These are phyloP conservation scores for Annulohypoxylon stygium DNA, from an alignment of 495 filamentous ascomycete species.

Conservation along the genomic window DNA sequence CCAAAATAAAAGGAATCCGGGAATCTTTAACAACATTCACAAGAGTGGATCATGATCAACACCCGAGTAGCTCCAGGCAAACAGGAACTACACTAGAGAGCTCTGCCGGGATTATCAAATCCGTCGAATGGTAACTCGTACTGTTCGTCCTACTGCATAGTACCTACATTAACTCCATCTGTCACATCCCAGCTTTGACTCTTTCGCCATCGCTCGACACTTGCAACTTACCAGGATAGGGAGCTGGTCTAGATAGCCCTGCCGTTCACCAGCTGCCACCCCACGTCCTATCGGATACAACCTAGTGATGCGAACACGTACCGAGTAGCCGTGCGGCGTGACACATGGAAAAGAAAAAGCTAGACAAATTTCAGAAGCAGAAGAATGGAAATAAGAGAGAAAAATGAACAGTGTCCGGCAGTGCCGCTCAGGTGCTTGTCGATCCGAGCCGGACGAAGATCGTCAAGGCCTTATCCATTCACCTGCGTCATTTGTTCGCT, in stretches of 20 bases:
- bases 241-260: constrained; percentile 39
- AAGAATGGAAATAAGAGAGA: neutral
- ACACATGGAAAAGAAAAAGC: neutral
- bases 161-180: constrained; percentile 7
- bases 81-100: neutral
- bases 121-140: constrained; percentile 4
- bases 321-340: constrained; percentile 14
- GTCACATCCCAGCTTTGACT: neutral
- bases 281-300: constrained; percentile 27
- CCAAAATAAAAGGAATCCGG: constrained; percentile 24
- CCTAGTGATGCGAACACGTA: constrained; percentile 9
- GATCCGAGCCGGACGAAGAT: constrained; percentile 19
- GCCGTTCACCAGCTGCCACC: constrained; percentile 19
- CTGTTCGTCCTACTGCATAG: neutral
- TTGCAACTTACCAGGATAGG: constrained; percentile 40
- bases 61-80: neutral
- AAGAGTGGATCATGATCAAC: neutral
- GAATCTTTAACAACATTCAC: constrained; percentile 10
- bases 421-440: constrained; percentile 25
- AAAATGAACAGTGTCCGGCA: constrained; percentile 12
- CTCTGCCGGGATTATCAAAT: constrained; percentile 28
- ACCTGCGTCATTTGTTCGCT: neutral
- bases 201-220: constrained; percentile 7
- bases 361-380: neutral
- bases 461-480: neutral